phyloP scores from a whole-genome alignment of 1,284 basidiomycete species.

The Ceratobasidium sp. region DNA sequence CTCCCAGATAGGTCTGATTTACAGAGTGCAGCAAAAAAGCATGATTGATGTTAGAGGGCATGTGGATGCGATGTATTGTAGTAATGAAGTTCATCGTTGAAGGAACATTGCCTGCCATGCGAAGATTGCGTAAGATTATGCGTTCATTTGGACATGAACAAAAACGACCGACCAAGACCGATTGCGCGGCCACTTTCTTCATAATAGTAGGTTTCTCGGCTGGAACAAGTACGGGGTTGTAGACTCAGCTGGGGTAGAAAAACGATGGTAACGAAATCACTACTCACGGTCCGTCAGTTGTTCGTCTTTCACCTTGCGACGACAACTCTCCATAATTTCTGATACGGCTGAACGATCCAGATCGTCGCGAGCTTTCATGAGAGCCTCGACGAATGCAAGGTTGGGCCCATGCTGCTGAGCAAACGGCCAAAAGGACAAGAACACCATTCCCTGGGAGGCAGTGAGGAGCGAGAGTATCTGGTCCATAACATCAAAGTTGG shows the following conservation, averaged over 20 bases:
- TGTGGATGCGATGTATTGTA: conserved; percentile 17
- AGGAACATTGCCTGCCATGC: conserved; percentile 43
- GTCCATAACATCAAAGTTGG: conserved; percentile 88
- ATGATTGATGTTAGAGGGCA: conserved; percentile 10
- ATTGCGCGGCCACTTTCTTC: conserved; percentile 83
- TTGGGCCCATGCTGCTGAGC: conserved; percentile 97
- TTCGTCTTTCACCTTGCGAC: conserved; percentile 91
- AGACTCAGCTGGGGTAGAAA: conserved; percentile 11
- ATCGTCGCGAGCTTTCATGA: conserved; percentile 92
- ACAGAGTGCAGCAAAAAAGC: conserved; percentile 46
- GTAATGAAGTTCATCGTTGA: conserved; percentile 31
- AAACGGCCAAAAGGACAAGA: conserved; percentile 95
- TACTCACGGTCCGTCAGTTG: conserved; percentile 82
- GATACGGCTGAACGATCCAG: conserved; percentile 86
- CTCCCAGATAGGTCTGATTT: conserved; percentile 74
- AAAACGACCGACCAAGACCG: conserved; percentile 72
- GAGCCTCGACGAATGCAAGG: conserved; percentile 86
- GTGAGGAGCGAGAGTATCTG: conserved; percentile 86
- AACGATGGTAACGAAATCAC: neutral
- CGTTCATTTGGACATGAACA: conserved; percentile 52
- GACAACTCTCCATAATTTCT: conserved; percentile 94
- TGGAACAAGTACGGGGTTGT: conserved; percentile 50
- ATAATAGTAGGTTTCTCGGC: conserved; percentile 83
- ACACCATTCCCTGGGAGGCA: conserved; percentile 91
- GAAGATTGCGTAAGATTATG: conserved; percentile 16